A percentile compares a stretch with the other conserved stretches of the same genome.
Conservation (phyloP, 2,329 filamentous ascomycete species). For the Exophiala mesophila region DNA sequence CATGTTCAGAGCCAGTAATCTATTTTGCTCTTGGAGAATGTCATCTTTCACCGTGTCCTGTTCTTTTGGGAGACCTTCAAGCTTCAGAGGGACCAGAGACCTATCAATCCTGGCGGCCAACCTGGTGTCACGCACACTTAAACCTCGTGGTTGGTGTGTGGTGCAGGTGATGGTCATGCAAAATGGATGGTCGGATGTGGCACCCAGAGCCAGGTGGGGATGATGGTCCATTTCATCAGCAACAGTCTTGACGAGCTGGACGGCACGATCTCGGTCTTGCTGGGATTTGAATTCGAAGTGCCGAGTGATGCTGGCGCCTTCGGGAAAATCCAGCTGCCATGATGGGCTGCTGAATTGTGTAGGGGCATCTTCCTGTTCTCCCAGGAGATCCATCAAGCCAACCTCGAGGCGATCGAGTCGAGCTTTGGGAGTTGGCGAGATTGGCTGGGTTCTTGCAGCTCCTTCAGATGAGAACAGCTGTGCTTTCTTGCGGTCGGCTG, state of each 20-base stretch:
- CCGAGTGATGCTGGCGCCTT: conserved; percentile 23
- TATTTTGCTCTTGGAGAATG: conserved; percentile 5
- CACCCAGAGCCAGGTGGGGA: conserved; percentile 20
- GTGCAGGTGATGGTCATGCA: conserved; percentile 25
- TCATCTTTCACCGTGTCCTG: too few species aligned
- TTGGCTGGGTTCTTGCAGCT: conserved; percentile 5
- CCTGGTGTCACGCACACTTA: conserved; percentile 23
- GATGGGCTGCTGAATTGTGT: conserved; percentile 1
- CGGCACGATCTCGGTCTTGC: conserved; percentile 7
- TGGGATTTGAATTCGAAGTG: conserved; percentile 12
- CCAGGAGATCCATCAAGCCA: neutral
- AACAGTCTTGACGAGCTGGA: conserved; percentile 12
- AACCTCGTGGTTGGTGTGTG: conserved; percentile 24
- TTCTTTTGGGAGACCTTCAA: too few species aligned
- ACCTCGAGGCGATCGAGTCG: conserved; percentile 1
- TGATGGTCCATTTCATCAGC: conserved; percentile 24
- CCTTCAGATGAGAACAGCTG: conserved; percentile 8
- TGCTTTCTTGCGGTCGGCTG: conserved; percentile 12
- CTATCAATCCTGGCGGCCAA: conserved; percentile 19
- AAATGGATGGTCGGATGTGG: conserved; percentile 2
- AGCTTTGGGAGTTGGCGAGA: conserved; percentile 16
- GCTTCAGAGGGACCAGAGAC: too few species aligned
- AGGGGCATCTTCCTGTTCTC: neutral
- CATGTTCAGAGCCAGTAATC: conserved; percentile 13
- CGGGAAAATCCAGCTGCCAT: conserved; percentile 22